A percentile compares a stretch with the other conserved stretches of the same genome.
These are phyloP conservation scores for Coemansia sp. DNA, from an alignment of 192 early-diverging fungal species.

Conservation along the genomic window DNA sequence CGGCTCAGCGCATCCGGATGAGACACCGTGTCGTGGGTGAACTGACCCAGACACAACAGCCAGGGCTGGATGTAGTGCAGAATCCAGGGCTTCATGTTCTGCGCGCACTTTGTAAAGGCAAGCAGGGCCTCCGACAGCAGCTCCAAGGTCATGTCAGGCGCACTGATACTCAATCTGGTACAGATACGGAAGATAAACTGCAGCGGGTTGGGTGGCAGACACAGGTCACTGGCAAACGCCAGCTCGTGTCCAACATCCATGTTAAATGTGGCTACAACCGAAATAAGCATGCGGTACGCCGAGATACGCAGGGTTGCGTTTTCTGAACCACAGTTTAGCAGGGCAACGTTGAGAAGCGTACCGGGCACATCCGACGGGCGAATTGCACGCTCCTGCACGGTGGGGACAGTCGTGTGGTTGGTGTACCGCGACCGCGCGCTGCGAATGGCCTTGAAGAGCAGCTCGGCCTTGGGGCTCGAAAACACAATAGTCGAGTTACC, in stretches of 20 bases:
- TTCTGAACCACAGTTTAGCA: slow-evolving; percentile 82
- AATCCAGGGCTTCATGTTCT: slow-evolving; percentile 71
- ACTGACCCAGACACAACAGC: slow-evolving; percentile 74
- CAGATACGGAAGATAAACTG: slow-evolving; percentile 83
- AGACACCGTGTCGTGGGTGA: slow-evolving; percentile 42
- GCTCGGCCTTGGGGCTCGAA: slow-evolving; percentile 69
- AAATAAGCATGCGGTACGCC: slow-evolving; percentile 88
- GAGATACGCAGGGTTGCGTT: slow-evolving; percentile 77
- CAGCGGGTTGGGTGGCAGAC: slow-evolving; percentile 85
- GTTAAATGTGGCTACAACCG: slow-evolving; percentile 73
- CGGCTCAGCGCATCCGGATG: slow-evolving; percentile 44
- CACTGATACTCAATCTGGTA: slow-evolving; percentile 67
- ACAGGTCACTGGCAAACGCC: slow-evolving; percentile 74
- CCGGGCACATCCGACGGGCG: slow-evolving; percentile 88
- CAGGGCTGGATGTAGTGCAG: slow-evolving; percentile 91
- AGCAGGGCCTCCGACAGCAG: slow-evolving; percentile 83
- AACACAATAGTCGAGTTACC: slow-evolving; percentile 63
- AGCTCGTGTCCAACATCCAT: slow-evolving; percentile 82
- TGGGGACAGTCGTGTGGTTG: slow-evolving; percentile 31
- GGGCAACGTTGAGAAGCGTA: slow-evolving; percentile 85
- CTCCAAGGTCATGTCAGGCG: slow-evolving; percentile 80
- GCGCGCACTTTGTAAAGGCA: slow-evolving; percentile 72
- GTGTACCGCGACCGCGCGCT: slow-evolving; percentile 68
- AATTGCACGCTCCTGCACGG: slow-evolving; percentile 73
- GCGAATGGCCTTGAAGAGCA: slow-evolving; percentile 64